These are phyloP conservation scores for Triticum monococcum DNA, from an alignment of 176 grass and related monocot species.

Conservation along the genomic window DNA sequence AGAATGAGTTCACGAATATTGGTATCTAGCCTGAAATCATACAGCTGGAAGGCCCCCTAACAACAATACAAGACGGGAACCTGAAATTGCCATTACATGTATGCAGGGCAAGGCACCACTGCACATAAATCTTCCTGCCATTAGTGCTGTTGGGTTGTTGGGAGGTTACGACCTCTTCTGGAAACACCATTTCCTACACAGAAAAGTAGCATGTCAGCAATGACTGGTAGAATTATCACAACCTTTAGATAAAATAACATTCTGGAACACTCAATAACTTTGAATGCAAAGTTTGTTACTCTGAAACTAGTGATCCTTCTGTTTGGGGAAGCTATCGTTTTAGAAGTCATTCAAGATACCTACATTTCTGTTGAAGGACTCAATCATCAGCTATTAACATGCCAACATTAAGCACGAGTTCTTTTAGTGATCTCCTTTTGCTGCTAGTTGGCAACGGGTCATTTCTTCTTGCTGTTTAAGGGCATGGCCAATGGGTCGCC, in stretches of 20 bases:
- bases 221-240: not conserved
- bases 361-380: not conserved
- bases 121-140: not conserved
- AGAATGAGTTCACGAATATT: not conserved
- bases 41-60: constrained; percentile 5
- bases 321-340: not conserved
- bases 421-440: not conserved
- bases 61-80: not conserved
- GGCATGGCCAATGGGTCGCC: too few species aligned
- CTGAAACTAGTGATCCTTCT: not conserved
- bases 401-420: not conserved
- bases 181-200: constrained; percentile 19
- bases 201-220: not conserved
- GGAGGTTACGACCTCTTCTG: not conserved
- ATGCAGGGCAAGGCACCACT: not conserved
- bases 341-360: not conserved
- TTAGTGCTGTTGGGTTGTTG: not conserved
- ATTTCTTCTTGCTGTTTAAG: not conserved
- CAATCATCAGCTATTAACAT: not conserved
- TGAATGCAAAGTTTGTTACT: not conserved
- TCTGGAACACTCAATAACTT: not conserved
- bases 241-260: not conserved
- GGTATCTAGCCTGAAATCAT: not conserved
- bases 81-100: not conserved
- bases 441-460: not conserved